Percentiles rank a stretch among this genome's conserved stretches.
Evolutionary conservation across 2,329 filamentous ascomycete genomes (phyloP).

Genomic region (Juglanconis oblonga): DNA sequence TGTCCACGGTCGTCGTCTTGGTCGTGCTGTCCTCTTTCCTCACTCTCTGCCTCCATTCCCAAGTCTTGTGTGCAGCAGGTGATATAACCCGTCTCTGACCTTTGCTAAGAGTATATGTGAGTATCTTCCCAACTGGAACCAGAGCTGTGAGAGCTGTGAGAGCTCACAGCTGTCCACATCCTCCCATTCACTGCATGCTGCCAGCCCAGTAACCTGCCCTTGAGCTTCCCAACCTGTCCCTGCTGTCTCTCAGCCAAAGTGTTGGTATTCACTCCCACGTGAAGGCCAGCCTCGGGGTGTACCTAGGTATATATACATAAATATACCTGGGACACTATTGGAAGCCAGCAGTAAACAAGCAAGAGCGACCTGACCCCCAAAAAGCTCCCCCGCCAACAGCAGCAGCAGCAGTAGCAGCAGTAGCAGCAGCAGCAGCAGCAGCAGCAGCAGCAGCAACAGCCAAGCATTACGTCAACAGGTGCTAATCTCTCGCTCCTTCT

Average conservation of each 20-base stretch:
- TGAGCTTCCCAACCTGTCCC: background rate
- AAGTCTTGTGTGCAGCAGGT: background rate
- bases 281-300: background rate
- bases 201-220: background rate
- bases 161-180: background rate
- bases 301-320: background rate
- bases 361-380: background rate
- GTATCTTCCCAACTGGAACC: background rate
- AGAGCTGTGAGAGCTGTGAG: background rate
- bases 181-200: background rate
- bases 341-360: background rate
- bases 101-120: constrained; percentile 13
- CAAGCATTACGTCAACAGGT: constrained; percentile 9
- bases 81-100: background rate
- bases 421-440: background rate
- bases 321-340: background rate
- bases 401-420: background rate
- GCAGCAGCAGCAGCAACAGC: too few relatives aligned
- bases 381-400: background rate
- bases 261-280: background rate
- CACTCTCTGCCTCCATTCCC: constrained; percentile 6
- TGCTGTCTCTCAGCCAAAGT: background rate
- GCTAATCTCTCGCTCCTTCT: constrained; percentile 13
- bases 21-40: background rate
- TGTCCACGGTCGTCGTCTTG: constrained; percentile 8